Percentiles rank a stretch among this genome's conserved stretches.
These are phyloP conservation scores for Zopfia rhizophila DNA, from an alignment of 2,329 filamentous ascomycete genomes.

Conservation along the genomic window DNA sequence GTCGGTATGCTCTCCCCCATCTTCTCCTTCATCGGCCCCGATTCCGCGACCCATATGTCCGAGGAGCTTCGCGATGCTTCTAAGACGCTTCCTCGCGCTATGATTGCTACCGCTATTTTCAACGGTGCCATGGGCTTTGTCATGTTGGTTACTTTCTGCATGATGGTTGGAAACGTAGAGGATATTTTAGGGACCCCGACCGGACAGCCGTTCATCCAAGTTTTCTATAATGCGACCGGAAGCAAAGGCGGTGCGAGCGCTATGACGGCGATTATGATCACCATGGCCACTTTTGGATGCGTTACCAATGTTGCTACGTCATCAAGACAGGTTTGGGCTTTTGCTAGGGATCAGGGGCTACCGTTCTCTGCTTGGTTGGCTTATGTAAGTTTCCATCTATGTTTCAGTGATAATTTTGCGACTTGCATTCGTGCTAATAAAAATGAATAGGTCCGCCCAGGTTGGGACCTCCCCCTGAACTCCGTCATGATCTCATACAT, in stretches of 20 bases:
- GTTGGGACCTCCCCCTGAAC: slow-evolving; percentile 46
- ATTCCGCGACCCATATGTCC: slow-evolving; percentile 49
- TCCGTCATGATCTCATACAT: slow-evolving; percentile 38
- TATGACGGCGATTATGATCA: slow-evolving; percentile 21
- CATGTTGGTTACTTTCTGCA: slow-evolving; percentile 35
- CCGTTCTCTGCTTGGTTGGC: slow-evolving; percentile 37
- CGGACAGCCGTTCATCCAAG: slow-evolving; percentile 41
- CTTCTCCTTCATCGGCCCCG: slow-evolving; percentile 46
- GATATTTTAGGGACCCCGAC: slow-evolving; percentile 25
- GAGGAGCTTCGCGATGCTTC: slow-evolving; percentile 44
- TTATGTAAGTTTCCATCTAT: slow-evolving; percentile 19
- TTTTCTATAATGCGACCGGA: slow-evolving; percentile 36
- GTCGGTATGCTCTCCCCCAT: slow-evolving; percentile 48
- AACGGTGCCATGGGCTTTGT: slow-evolving; percentile 50
- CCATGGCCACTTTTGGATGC: slow-evolving; percentile 20
- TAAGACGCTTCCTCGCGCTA: slow-evolving; percentile 43
- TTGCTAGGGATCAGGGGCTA: slow-evolving; percentile 32
- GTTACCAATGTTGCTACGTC: slow-evolving; percentile 33
- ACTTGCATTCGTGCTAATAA: neutral
- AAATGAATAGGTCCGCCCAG: slow-evolving; percentile 39
- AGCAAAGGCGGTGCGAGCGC: slow-evolving; percentile 18
- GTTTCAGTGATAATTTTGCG: neutral
- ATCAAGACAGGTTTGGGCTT: slow-evolving; percentile 29
- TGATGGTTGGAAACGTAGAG: slow-evolving; percentile 36
- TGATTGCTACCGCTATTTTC: slow-evolving; percentile 48